phyloP scores from a whole-genome alignment of 1,139 yeast species.

The Kodamaea anthophila region DNA sequence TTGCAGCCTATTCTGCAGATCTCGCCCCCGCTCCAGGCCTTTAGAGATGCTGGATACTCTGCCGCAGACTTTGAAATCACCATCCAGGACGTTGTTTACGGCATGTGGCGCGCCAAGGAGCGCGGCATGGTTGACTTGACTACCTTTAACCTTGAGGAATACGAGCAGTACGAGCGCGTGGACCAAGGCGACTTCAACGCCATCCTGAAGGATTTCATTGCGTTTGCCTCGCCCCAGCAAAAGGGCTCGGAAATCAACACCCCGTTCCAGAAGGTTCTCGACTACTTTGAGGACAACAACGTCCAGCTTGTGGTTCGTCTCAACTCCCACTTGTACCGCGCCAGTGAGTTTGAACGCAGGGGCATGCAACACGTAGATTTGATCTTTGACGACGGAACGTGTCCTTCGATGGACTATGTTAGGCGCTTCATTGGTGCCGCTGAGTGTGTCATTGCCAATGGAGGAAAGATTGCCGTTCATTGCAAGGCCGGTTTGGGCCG shows the following conservation, averaged over 20 bases:
- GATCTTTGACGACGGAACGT: constrained; percentile 97
- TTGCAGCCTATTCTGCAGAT: constrained; percentile 89
- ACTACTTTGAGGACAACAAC: constrained; percentile 62
- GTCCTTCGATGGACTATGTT: constrained; percentile 91
- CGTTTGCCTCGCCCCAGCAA: constrained; percentile 96
- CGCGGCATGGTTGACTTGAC: constrained; percentile 82
- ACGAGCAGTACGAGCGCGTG: constrained; percentile 89
- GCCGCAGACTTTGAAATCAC: constrained; percentile 90
- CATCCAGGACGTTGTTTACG: constrained; percentile 91
- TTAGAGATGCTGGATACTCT: constrained; percentile 95
- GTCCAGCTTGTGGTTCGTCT: constrained; percentile 88
- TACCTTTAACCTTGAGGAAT: constrained; percentile 83
- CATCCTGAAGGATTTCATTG: constrained; percentile 87
- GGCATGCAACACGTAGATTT: constrained; percentile 88
- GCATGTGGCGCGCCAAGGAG: constrained; percentile 98
- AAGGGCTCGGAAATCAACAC: constrained; percentile 49
- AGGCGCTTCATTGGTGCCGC: constrained; percentile 92
- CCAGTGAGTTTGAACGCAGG: constrained; percentile 71
- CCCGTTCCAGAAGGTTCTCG: constrained; percentile 75
- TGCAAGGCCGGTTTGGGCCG: constrained; percentile 98
- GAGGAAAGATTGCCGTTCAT: constrained; percentile 95
- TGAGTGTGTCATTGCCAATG: constrained; percentile 73
- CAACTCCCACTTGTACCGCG: constrained; percentile 86
- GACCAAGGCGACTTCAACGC: constrained; percentile 96
- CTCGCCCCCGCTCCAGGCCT: constrained; percentile 90